Base-by-base conservation (phyloP, 116 monocot species). In the Zostera marina region DNA sequence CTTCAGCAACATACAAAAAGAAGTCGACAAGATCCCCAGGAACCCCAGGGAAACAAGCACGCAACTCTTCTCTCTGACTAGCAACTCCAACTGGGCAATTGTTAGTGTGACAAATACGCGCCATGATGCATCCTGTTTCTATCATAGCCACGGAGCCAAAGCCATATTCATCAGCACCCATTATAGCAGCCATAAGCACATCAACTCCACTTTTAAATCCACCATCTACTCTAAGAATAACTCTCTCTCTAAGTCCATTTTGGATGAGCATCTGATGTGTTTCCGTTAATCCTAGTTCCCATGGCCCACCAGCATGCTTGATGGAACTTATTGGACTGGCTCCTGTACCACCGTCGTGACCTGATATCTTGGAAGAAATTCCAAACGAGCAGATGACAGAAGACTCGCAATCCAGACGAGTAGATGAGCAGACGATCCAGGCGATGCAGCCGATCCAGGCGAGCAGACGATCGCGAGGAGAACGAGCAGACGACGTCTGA, bases 81-180 rank as follows among this genome's bases (percentile, higher is more conserved):
- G 91, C 98, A 59, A 90, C 98, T 61, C 98, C 91, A 59, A 99
- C 98, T 52, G 98, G 98, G 63, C 98, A 99, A 52, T 99, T 99
- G 66, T 99, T 99, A 64, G 98, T 99, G 72, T 99, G 98, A 72
- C 98, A 99, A 51, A 90, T 91, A 41, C 91, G 86, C 32, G 98
- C 98, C 98, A 98, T 98, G 42, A 99, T 79, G 81, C 98, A 99
- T 53, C 98, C 98, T 26, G 98, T 99, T 46, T 91, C 98, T 69
- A 99, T 99, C 98, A 99, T 99, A 63, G 98, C 98, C 7, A 91
- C 86, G 53, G 91, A 99, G 49, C 98, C 98, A 75, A 99, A 99
- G 43, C 98, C 91, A 87, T 81, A 99, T 65, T 99, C 98, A 75
- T 99, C 98, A 59, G 98, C 98, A 56, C 98, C 98, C 90, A 98